Conservation (phyloP, 2,329 filamentous ascomycete genomes). For the Akanthomyces lecanii region DNA sequence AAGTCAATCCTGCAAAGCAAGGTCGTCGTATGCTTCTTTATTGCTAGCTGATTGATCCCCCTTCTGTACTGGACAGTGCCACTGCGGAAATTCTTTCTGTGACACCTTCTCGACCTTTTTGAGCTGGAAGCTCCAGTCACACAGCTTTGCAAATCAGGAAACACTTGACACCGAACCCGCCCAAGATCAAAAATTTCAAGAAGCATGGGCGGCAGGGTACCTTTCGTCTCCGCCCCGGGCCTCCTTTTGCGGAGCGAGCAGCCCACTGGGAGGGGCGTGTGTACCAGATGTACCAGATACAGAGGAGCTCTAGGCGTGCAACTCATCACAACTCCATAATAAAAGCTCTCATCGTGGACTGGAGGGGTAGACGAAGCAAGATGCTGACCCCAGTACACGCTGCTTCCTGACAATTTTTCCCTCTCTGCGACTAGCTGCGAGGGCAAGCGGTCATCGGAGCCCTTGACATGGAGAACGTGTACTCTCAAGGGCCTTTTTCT, state of each 20-base stretch:
- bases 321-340: not conserved
- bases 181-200: not conserved
- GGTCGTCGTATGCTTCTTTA: too few species aligned
- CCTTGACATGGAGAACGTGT: not conserved
- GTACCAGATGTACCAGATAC: not conserved
- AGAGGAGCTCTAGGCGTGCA: constrained; percentile 6
- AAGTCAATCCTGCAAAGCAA: too few species aligned
- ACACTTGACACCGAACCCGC: not conserved
- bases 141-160: not conserved
- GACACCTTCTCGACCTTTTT: not conserved
- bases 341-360: not conserved
- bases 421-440: not conserved
- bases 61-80: too few species aligned
- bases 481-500: not conserved
- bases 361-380: not conserved
- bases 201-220: not conserved
- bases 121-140: not conserved
- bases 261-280: not conserved
- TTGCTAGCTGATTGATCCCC: not conserved
- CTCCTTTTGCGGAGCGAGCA: not conserved
- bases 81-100: too few species aligned
- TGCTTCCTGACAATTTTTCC: not conserved
- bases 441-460: not conserved
- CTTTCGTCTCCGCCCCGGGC: not conserved
- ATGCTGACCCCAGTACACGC: constrained; percentile 1